Evolutionary conservation across 1,284 basidiomycete species (phyloP).

Genomic region (Cystobasidium pallidum): DNA sequence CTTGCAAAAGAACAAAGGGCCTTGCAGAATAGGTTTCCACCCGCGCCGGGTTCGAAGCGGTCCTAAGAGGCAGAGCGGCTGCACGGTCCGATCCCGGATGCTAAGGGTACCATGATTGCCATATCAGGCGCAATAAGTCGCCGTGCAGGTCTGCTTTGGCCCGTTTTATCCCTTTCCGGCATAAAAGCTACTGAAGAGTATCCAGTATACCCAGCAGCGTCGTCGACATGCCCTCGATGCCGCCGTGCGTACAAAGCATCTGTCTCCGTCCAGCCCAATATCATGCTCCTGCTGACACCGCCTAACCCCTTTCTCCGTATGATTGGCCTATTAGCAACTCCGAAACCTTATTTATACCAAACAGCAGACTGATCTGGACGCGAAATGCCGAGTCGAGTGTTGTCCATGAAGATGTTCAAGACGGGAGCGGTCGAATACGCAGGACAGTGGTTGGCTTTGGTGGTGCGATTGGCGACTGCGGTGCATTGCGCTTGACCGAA

Average conservation of each 20-base stretch:
- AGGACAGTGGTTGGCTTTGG: slow-evolving; percentile 14
- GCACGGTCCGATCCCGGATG: background rate
- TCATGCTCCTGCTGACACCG: slow-evolving; percentile 11
- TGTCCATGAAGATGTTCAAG: too few relatives aligned
- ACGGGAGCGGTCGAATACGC: background rate
- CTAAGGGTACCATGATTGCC: slow-evolving; percentile 6
- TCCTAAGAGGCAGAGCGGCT: background rate
- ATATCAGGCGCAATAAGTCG: background rate
- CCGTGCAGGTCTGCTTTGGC: background rate
- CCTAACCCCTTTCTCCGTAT: slow-evolving; percentile 8
- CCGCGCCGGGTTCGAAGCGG: background rate
- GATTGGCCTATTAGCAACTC: slow-evolving; percentile 22
- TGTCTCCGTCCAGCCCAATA: background rate
- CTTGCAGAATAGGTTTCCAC: background rate
- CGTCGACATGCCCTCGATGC: background rate
- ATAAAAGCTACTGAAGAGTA: background rate
- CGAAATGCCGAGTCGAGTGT: background rate
- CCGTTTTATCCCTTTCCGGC: background rate
- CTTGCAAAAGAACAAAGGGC: background rate
- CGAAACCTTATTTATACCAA: slow-evolving; percentile 20
- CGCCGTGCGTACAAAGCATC: background rate
- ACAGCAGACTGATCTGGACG: slow-evolving; percentile 29
- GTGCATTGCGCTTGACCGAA: slow-evolving; percentile 32
- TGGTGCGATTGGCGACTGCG: slow-evolving; percentile 21
- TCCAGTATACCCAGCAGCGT: background rate